phyloP scores from a whole-genome alignment of 352 stramenopile genomes.

The Globisporangium paroecandrum region DNA sequence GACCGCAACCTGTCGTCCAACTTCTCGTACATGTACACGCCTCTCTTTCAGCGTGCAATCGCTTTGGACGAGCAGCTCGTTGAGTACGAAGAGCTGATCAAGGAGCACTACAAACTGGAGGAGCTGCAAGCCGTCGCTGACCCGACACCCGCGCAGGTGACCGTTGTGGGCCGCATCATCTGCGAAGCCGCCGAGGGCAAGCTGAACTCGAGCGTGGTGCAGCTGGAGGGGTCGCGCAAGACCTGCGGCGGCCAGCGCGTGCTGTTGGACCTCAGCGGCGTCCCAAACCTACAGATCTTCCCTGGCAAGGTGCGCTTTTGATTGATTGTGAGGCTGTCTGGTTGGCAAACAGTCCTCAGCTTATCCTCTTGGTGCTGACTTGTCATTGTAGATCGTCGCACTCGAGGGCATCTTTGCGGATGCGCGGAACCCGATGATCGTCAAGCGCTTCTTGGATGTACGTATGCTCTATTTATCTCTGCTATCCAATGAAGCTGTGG shows the following conservation, averaged over 20 bases:
- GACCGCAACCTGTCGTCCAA: slow-evolving; percentile 58
- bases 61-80: slow-evolving; percentile 73
- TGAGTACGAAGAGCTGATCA: slow-evolving; percentile 75
- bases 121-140: slow-evolving; percentile 67
- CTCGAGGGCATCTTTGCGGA: slow-evolving; percentile 75
- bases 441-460: slow-evolving; percentile 81
- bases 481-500: neutral
- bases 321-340: neutral
- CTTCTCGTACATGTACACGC: slow-evolving; percentile 83
- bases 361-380: no score
- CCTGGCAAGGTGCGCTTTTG: slow-evolving; percentile 62
- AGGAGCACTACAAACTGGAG: slow-evolving; percentile 56
- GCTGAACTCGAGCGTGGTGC: slow-evolving; percentile 75
- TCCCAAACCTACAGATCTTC: slow-evolving; percentile 77
- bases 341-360: neutral
- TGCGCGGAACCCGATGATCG: slow-evolving; percentile 61
- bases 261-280: slow-evolving; percentile 63
- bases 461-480: neutral
- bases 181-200: slow-evolving; percentile 83
- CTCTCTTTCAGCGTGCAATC: slow-evolving; percentile 69
- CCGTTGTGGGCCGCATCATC: slow-evolving; percentile 76
- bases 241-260: slow-evolving; percentile 80
- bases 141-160: slow-evolving; percentile 70
- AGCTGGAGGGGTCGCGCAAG: slow-evolving; percentile 80
- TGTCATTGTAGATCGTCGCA: slow-evolving; percentile 59